Conservation (phyloP, 2,329 filamentous ascomycete species). For the Stagonosporopsis rhizophila region DNA sequence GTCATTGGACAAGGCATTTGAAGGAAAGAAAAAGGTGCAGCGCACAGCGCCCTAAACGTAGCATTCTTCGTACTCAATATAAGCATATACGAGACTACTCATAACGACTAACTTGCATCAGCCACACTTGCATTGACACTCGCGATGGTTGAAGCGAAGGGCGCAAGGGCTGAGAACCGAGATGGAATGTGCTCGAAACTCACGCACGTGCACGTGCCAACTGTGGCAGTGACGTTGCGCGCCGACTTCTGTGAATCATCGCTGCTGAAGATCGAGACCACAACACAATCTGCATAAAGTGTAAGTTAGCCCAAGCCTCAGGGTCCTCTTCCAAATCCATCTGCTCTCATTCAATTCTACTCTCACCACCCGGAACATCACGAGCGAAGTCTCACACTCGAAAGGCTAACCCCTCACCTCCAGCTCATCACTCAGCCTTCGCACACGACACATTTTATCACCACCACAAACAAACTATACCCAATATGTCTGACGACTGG, state of each 20-base stretch:
- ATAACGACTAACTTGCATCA: conserved; percentile 1
- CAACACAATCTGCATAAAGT: conserved; percentile 15
- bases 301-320: conserved; percentile 10
- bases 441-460: conserved; percentile 14
- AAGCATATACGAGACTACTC: neutral
- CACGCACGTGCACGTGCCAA: conserved; percentile 5
- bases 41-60: neutral
- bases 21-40: neutral
- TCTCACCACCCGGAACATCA: conserved; percentile 18
- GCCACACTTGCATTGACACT: conserved; percentile 6
- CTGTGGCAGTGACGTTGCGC: conserved; percentile 18
- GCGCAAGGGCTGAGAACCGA: conserved; percentile 24
- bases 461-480: conserved; percentile 11
- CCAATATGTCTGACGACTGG: conserved; percentile 79
- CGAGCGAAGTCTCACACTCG: conserved; percentile 10
- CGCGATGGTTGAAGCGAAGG: conserved; percentile 20
- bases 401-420: conserved; percentile 22
- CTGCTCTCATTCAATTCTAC: conserved; percentile 9
- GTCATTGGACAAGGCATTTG: neutral
- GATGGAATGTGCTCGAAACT: conserved; percentile 20
- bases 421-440: conserved; percentile 16
- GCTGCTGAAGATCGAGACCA: conserved; percentile 17
- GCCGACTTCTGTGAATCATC: conserved; percentile 20
- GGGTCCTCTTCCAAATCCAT: neutral
- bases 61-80: no score